phyloP scores from a whole-genome alignment of 352 stramenopile species.

The Phytophthora quininea region DNA sequence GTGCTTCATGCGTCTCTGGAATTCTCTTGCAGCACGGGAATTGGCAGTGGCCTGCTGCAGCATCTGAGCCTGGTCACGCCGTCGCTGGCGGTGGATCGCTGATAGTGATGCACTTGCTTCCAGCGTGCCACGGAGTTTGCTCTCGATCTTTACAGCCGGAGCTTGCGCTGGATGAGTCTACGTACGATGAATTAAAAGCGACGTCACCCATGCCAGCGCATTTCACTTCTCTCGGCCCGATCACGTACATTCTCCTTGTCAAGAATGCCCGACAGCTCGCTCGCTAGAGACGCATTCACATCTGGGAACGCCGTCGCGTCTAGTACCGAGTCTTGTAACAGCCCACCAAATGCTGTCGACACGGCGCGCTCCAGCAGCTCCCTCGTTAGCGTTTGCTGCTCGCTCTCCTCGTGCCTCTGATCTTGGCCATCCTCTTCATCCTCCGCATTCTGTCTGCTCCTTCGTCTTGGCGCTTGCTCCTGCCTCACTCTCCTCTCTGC shows the following conservation, averaged over 20 bases:
- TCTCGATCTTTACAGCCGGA: constrained; percentile 16
- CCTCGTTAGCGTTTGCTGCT: constrained; percentile 38
- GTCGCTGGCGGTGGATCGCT: constrained; percentile 19
- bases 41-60: constrained; percentile 14
- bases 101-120: constrained; percentile 28
- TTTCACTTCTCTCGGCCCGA: background rate
- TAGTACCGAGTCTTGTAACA: constrained; percentile 29
- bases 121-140: constrained; percentile 11
- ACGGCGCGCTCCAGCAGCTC: constrained; percentile 68
- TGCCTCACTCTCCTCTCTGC: background rate
- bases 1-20: constrained; percentile 39
- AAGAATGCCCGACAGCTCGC: constrained; percentile 22
- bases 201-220: background rate
- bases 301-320: constrained; percentile 27
- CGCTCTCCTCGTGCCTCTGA: constrained; percentile 2
- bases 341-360: constrained; percentile 44
- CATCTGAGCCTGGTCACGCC: constrained; percentile 23
- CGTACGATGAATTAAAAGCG: background rate
- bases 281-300: constrained; percentile 19
- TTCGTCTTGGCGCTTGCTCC: background rate
- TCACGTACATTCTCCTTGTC: constrained; percentile 34
- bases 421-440: background rate
- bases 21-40: constrained; percentile 28
- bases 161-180: constrained; percentile 7
- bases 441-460: background rate